Evolutionary conservation across 768 basidiomycete species (phyloP).

Genomic region (Calocera viscosa): DNA sequence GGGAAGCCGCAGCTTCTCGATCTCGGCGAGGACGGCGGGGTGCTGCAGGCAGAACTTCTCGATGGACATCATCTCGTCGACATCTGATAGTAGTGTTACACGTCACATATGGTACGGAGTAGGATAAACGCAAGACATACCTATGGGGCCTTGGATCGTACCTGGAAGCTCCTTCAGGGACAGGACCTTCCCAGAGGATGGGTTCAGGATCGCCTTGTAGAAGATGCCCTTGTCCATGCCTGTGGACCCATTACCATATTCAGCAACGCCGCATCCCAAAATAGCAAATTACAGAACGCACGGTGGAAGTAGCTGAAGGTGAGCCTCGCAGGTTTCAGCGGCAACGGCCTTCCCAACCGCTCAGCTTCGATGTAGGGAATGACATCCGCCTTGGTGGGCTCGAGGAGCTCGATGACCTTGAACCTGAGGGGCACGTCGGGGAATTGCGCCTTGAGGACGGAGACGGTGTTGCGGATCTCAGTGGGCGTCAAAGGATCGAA

Average conservation of each 20-base stretch:
- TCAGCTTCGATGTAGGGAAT: conserved; percentile 11
- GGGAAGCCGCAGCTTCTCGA: conserved; percentile 11
- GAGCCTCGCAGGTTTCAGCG: not conserved
- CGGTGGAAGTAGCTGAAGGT: conserved; percentile 2
- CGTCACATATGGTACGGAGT: no score
- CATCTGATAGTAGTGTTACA: no score
- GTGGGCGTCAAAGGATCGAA: not conserved
- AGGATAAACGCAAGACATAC: no score
- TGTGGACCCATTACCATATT: not conserved
- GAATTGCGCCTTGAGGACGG: not conserved
- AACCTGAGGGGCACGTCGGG: conserved; percentile 1
- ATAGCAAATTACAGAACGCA: not conserved
- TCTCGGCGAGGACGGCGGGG: conserved; percentile 7
- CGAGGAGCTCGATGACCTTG: conserved; percentile 7
- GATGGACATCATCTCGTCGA: not conserved
- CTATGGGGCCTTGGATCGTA: not conserved
- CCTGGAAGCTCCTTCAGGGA: conserved; percentile 10
- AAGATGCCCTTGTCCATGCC: conserved; percentile 11
- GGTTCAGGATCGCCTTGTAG: conserved; percentile 6
- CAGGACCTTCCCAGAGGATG: not conserved
- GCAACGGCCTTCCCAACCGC: conserved; percentile 6
- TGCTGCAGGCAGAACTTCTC: conserved; percentile 9
- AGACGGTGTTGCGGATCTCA: conserved; percentile 10
- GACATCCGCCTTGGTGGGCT: conserved; percentile 12
- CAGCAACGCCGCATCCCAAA: not conserved